Evolutionary conservation across 176 grass and related monocot species (phyloP).

Genomic region (Saccharum spontaneum): DNA sequence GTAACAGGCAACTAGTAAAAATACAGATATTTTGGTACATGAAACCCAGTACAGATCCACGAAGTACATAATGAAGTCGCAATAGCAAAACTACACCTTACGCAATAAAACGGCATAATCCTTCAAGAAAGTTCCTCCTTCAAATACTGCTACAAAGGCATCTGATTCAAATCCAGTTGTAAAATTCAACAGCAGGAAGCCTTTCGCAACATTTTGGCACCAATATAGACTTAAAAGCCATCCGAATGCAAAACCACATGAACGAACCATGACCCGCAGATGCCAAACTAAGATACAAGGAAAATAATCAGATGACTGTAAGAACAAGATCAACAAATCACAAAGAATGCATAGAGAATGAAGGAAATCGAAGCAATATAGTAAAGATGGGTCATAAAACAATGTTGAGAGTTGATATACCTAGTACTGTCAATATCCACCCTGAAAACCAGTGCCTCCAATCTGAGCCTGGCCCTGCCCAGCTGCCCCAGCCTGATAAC

Average conservation of each 20-base stretch:
- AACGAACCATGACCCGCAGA: slow-evolving; percentile 76
- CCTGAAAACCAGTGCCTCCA: slow-evolving; percentile 52
- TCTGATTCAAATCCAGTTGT: slow-evolving; percentile 53
- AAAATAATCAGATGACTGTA: slow-evolving; percentile 56
- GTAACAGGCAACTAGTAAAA: slow-evolving; percentile 38
- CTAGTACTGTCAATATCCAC: slow-evolving; percentile 78
- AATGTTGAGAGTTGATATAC: slow-evolving; percentile 53
- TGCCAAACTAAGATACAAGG: slow-evolving; percentile 71
- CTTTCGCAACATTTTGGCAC: slow-evolving; percentile 73
- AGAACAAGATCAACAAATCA: slow-evolving; percentile 39
- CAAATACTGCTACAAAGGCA: slow-evolving; percentile 57
- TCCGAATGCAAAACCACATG: slow-evolving; percentile 77
- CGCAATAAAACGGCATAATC: slow-evolving; percentile 51
- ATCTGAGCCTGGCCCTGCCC: slow-evolving; percentile 57
- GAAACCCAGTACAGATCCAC: slow-evolving; percentile 44
- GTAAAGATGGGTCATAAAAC: slow-evolving; percentile 28
- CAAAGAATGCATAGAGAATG: slow-evolving; percentile 33
- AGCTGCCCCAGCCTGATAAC: slow-evolving; percentile 68
- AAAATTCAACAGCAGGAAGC: slow-evolving; percentile 78
- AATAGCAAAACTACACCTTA: slow-evolving; percentile 42
- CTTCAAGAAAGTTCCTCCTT: slow-evolving; percentile 61
- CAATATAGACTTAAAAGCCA: slow-evolving; percentile 86
- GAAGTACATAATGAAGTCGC: slow-evolving; percentile 44
- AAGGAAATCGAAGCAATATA: slow-evolving; percentile 16
- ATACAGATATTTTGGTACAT: slow-evolving; percentile 53